Evolutionary conservation across 2,329 filamentous ascomycete genomes (phyloP).

Genomic region (Fusarium albidum): DNA sequence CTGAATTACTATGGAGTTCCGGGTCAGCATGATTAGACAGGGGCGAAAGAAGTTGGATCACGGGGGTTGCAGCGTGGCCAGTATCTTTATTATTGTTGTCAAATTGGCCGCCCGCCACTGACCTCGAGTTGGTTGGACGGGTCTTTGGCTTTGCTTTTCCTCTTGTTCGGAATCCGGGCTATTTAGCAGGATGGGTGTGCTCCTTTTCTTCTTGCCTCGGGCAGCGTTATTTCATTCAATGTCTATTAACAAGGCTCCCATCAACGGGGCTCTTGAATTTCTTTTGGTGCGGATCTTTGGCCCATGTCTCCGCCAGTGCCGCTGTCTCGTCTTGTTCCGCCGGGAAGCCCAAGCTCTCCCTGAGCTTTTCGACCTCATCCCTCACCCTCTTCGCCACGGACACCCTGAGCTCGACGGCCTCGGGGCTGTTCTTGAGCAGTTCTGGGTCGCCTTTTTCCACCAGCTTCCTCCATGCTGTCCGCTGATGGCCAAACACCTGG

Average conservation of each 20-base stretch:
- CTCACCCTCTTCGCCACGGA: constrained; percentile 83
- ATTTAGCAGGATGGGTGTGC: constrained; percentile 24
- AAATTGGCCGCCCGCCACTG: constrained; percentile 15
- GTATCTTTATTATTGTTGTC: constrained; percentile 11
- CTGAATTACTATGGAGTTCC: constrained; percentile 36
- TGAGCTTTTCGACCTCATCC: constrained; percentile 80
- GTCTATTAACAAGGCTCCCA: constrained; percentile 57
- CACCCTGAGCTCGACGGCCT: constrained; percentile 75
- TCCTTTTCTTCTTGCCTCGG: constrained; percentile 6
- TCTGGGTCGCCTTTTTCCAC: constrained; percentile 59
- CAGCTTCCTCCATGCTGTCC: constrained; percentile 77
- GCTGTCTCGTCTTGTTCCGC: constrained; percentile 81
- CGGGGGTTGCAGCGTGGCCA: constrained; percentile 15
- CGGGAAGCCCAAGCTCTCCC: constrained; percentile 74
- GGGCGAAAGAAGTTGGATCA: constrained; percentile 29
- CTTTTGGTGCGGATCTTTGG: constrained; percentile 57
- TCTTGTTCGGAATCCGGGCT: constrained; percentile 16
- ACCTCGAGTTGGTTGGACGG: constrained; percentile 26
- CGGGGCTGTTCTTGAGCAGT: constrained; percentile 52
- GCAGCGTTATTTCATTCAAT: constrained; percentile 33
- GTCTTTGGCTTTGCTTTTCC: constrained; percentile 7
- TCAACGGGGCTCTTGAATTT: constrained; percentile 64
- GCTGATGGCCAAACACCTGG: constrained; percentile 77
- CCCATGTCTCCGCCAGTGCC: constrained; percentile 84
- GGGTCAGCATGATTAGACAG: constrained; percentile 36